These are phyloP conservation scores for Pseudopyrenochaeta lycopersici DNA, from an alignment of 2,329 filamentous ascomycete species.

Conservation along the genomic window DNA sequence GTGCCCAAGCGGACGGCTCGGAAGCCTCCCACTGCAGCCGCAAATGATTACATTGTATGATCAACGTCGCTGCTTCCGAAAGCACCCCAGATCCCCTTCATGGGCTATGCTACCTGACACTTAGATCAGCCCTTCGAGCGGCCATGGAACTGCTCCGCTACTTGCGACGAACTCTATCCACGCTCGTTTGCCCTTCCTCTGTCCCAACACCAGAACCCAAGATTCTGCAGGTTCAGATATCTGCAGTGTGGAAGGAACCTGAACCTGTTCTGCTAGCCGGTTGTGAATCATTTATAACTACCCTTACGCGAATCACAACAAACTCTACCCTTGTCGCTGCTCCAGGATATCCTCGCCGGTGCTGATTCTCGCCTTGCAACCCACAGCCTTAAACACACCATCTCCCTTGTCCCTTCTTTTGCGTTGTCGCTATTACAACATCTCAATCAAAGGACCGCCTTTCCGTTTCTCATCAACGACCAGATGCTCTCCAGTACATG, in stretches of 20 bases:
- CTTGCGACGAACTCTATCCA: neutral
- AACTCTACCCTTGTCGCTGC: no score
- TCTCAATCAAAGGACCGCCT: neutral
- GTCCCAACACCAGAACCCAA: neutral
- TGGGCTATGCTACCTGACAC: conserved; percentile 3
- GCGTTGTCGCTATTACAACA: neutral
- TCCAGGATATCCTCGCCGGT: no score
- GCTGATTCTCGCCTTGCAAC: no score
- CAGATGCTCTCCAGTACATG: neutral
- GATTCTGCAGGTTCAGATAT: neutral
- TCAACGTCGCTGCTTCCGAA: neutral
- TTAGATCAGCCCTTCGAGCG: neutral
- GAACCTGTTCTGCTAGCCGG: neutral
- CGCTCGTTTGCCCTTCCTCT: neutral
- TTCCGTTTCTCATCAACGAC: neutral
- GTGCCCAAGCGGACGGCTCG: neutral
- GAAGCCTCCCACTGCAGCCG: neutral
- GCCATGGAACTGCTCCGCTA: neutral
- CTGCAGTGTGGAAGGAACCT: neutral
- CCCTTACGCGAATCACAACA: no score
- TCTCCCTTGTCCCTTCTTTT: neutral
- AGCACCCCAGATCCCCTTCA: neutral
- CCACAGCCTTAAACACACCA: no score
- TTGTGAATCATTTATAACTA: no score
- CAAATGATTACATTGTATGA: conserved; percentile 1